These are phyloP conservation scores for Hypholoma sublateritium DNA, from an alignment of 768 basidiomycete genomes.

Conservation along the genomic window DNA sequence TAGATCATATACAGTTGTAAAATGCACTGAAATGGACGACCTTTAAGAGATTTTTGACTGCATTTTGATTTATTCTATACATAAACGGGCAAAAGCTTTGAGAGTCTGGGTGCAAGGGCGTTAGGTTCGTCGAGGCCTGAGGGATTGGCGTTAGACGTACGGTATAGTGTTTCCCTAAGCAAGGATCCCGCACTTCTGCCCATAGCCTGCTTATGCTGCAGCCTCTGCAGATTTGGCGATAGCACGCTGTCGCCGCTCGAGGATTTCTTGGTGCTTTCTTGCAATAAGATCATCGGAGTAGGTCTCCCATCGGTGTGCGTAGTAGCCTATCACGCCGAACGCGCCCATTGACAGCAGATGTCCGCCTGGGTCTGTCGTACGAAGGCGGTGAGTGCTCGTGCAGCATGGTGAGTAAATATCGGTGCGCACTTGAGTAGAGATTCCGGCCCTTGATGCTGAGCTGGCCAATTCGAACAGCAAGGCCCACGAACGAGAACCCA, in stretches of 20 bases:
- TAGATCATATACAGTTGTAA: too few relatives aligned
- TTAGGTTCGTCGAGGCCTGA: not conserved
- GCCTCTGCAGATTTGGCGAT: slow-evolving; percentile 25
- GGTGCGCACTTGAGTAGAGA: slow-evolving; percentile 75
- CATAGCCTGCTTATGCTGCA: not conserved
- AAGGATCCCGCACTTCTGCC: not conserved
- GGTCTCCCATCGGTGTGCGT: slow-evolving; percentile 66
- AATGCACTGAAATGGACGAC: not conserved
- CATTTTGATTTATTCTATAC: not conserved
- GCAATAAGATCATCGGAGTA: slow-evolving; percentile 61
- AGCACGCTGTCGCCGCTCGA: slow-evolving; percentile 45
- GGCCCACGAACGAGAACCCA: slow-evolving; percentile 81
- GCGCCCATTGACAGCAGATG: slow-evolving; percentile 67
- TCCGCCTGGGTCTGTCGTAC: slow-evolving; percentile 61
- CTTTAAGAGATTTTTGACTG: not conserved
- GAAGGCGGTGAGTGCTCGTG: not conserved
- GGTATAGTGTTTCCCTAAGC: not conserved
- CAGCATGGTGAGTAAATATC: not conserved
- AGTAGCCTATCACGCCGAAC: slow-evolving; percentile 77
- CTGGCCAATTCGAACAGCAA: slow-evolving; percentile 82
- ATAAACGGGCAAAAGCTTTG: not conserved
- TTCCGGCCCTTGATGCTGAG: slow-evolving; percentile 82
- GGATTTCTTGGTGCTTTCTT: slow-evolving; percentile 61
- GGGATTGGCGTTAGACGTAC: not conserved
- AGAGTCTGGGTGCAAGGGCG: not conserved